Conservation (phyloP, 1,284 basidiomycete genomes). For the Tilletia setariae region DNA sequence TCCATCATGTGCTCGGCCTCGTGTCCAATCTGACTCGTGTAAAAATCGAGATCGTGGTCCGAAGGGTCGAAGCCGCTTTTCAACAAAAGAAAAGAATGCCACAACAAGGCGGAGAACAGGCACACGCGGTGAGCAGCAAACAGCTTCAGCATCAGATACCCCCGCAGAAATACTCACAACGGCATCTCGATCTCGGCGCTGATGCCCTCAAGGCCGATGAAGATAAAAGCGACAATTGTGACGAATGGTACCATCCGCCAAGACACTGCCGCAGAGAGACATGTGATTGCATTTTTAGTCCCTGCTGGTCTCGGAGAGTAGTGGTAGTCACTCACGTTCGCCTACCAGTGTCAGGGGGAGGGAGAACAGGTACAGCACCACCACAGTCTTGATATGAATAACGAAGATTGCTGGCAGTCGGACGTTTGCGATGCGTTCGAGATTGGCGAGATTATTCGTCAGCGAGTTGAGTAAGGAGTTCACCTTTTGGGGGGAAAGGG, state of each 20-base stretch:
- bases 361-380: slow-evolving; percentile 80
- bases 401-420: slow-evolving; percentile 59
- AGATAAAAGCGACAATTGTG: slow-evolving; percentile 69
- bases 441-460: slow-evolving; percentile 75
- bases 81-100: not conserved
- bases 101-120: not conserved
- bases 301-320: too few species aligned
- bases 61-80: slow-evolving; percentile 10
- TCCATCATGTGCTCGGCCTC: slow-evolving; percentile 13
- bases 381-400: slow-evolving; percentile 87
- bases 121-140: not conserved
- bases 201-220: slow-evolving; percentile 90
- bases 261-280: slow-evolving; percentile 44
- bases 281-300: too few species aligned
- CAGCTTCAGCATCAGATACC: not conserved
- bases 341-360: slow-evolving; percentile 77
- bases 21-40: not conserved
- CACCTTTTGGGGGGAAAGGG: too few species aligned
- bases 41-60: slow-evolving; percentile 14
- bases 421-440: slow-evolving; percentile 65
- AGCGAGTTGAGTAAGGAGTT: slow-evolving; percentile 60
- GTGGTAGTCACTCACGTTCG: slow-evolving; percentile 59
- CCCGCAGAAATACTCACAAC: slow-evolving; percentile 30
- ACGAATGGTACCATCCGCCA: slow-evolving; percentile 80
- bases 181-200: slow-evolving; percentile 89